These are phyloP conservation scores for Croton laevigatus DNA, from an alignment of 441 rosid genomes.

Conservation along the genomic window DNA sequence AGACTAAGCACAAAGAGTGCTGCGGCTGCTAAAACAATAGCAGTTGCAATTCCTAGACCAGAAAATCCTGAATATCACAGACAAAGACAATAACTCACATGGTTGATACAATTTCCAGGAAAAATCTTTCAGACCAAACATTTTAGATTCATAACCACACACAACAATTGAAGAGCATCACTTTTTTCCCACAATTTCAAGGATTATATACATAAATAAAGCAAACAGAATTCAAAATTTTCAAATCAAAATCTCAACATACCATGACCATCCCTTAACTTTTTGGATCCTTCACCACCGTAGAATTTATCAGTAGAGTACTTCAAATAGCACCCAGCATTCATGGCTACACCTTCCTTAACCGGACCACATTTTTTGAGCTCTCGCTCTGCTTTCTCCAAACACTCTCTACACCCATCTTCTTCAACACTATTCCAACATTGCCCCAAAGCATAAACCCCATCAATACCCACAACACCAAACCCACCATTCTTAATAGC, in stretches of 20 bases:
- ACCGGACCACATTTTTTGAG: conserved; percentile 43
- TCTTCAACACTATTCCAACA: conserved; percentile 64
- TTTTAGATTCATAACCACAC: too few species aligned
- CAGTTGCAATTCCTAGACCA: conserved; percentile 34
- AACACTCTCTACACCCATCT: conserved; percentile 48
- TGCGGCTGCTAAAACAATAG: conserved; percentile 41
- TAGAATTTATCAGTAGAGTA: conserved; percentile 60
- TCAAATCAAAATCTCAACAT: conserved; percentile 4
- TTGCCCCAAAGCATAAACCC: conserved; percentile 67
- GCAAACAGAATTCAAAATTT: neutral
- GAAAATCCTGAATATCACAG: conserved; percentile 33
- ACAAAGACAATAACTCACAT: neutral
- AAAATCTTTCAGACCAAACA: neutral
- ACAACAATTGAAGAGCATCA: neutral
- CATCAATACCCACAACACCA: conserved; percentile 37
- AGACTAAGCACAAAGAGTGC: conserved; percentile 50
- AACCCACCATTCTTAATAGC: conserved; percentile 52
- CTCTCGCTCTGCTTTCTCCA: conserved; percentile 50
- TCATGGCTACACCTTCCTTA: conserved; percentile 68
- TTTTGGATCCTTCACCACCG: conserved; percentile 7
- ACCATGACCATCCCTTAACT: conserved; percentile 33
- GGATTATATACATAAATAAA: neutral
- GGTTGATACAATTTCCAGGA: neutral
- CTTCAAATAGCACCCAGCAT: conserved; percentile 69
- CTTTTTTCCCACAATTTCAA: neutral